phyloP scores from a whole-genome alignment of 192 early-diverging fungal species.

The Backusella australiensis region DNA sequence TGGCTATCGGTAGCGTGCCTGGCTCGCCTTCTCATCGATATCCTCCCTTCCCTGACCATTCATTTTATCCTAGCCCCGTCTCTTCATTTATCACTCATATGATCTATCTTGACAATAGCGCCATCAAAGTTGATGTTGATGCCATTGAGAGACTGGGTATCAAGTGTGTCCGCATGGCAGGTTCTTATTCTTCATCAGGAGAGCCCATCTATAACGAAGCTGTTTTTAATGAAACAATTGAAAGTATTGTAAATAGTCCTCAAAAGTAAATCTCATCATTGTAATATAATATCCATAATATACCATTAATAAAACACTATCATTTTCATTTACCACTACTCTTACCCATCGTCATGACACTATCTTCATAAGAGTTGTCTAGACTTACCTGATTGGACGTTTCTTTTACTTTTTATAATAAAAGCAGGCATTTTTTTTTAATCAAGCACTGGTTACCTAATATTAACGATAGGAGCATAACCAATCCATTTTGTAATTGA shows the following conservation, averaged over 20 bases:
- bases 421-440: too few species aligned
- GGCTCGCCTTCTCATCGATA: constrained; percentile 24
- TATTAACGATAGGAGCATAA: too few species aligned
- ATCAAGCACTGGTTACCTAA: too few species aligned
- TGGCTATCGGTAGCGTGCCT: constrained; percentile 5
- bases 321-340: neutral
- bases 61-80: constrained; percentile 30
- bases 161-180: constrained; percentile 38
- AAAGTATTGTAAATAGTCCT: constrained; percentile 4
- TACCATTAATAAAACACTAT: neutral
- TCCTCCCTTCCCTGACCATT: constrained; percentile 35
- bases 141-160: constrained; percentile 51
- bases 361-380: too few species aligned
- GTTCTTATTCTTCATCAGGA: constrained; percentile 8
- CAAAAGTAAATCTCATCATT: neutral
- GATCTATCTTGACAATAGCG: constrained; percentile 49
- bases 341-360: too few species aligned
- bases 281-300: neutral
- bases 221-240: constrained; percentile 5
- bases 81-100: constrained; percentile 51
- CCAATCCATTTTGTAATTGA: too few species aligned
- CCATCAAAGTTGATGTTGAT: constrained; percentile 44
- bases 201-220: constrained; percentile 10
- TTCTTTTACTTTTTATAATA: too few species aligned
- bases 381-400: too few species aligned